These are phyloP conservation scores for Gossypium turneri DNA, from an alignment of 345 rosid genomes.

Conservation along the genomic window DNA sequence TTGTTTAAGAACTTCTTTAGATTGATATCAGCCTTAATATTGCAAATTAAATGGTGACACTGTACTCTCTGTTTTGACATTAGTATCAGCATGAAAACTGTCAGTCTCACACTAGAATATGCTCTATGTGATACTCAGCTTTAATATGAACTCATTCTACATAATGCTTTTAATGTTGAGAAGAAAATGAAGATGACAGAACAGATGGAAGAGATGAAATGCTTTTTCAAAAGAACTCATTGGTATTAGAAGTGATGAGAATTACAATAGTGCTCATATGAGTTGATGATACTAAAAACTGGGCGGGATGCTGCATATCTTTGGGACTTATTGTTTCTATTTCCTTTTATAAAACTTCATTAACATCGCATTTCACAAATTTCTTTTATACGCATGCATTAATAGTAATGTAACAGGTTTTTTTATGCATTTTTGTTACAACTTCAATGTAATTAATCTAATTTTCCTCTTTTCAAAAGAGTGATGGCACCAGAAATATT, in stretches of 20 bases:
- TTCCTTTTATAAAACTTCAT: constrained; percentile 6
- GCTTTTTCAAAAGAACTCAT: not conserved
- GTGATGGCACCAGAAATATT: constrained; percentile 71
- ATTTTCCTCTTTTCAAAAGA: constrained; percentile 38
- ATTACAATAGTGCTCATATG: not conserved
- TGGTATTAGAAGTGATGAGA: constrained; percentile 1
- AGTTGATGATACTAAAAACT: not conserved
- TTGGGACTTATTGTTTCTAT: not conserved
- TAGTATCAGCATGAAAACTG: not conserved
- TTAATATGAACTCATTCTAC: not conserved
- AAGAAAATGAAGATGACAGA: not conserved
- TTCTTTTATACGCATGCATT: not conserved
- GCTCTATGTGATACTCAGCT: constrained; percentile 1
- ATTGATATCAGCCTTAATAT: not conserved
- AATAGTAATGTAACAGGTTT: not conserved
- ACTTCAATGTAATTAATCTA: constrained; percentile 1
- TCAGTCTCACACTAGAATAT: not conserved
- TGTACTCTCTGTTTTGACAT: not conserved
- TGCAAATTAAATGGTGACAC: not conserved
- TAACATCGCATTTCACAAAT: not conserved
- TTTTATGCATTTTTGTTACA: not conserved
- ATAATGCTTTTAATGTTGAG: constrained; percentile 5
- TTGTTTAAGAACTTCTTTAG: not conserved
- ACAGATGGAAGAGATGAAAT: not conserved
- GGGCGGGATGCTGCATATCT: not conserved